These are phyloP conservation scores for Nissolia schottii DNA, from an alignment of 306 rosid genomes.

Conservation along the genomic window DNA sequence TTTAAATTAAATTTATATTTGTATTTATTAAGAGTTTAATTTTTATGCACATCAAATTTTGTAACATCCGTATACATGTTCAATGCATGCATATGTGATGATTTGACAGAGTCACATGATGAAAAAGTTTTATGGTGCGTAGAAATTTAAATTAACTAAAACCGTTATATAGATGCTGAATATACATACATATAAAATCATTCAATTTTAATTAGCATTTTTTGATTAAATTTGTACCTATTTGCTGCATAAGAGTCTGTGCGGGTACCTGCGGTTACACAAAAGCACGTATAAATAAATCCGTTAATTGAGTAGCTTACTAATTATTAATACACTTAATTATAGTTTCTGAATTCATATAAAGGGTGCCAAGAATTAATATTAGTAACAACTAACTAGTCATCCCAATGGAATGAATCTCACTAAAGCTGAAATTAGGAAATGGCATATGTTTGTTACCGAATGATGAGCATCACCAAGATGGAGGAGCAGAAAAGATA, in stretches of 20 bases:
- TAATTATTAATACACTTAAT: background rate
- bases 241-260: slow-evolving; percentile 24
- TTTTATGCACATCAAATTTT: no score
- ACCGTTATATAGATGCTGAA: background rate
- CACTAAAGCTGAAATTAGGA: background rate
- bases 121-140: no score
- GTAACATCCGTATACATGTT: no score
- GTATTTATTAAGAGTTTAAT: no score
- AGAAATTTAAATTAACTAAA: background rate
- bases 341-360: background rate
- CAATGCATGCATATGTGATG: no score
- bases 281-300: background rate
- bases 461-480: slow-evolving; percentile 27
- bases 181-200: no score
- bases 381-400: no score
- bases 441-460: slow-evolving; percentile 15
- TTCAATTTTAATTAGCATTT: no score
- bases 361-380: no score
- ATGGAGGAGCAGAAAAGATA: slow-evolving; percentile 38
- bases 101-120: no score
- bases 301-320: background rate
- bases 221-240: slow-evolving; percentile 12
- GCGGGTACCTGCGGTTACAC: slow-evolving; percentile 5
- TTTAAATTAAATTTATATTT: no score
- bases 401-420: no score